Evolutionary conservation across 805 yeast species (phyloP).

Genomic region (Candida argentea): DNA sequence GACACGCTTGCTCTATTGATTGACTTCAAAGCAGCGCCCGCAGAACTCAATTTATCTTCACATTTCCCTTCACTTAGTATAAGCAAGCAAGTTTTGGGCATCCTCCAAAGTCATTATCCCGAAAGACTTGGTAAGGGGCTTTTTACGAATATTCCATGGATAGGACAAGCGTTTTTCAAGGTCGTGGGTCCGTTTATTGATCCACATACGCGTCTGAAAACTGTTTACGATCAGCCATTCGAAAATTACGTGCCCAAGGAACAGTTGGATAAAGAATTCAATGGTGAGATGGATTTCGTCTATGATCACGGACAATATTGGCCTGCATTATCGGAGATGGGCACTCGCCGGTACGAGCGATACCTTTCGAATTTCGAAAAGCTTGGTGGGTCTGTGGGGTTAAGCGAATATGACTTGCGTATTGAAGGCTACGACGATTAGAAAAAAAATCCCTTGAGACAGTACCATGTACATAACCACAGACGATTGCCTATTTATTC

Average conservation of each 20-base stretch:
- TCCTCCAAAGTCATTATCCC: constrained; percentile 49
- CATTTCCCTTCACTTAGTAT: constrained; percentile 41
- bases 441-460: too few relatives aligned
- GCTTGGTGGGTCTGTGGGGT: constrained; percentile 40
- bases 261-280: constrained; percentile 41
- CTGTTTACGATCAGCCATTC: constrained; percentile 49
- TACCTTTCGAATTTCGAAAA: constrained; percentile 28
- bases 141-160: constrained; percentile 47
- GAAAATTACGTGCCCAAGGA: constrained; percentile 42
- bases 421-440: not conserved
- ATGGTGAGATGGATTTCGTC: constrained; percentile 40
- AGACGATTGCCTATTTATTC: not conserved
- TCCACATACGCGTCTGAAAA: constrained; percentile 48
- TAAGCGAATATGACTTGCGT: constrained; percentile 45
- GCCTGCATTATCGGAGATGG: constrained; percentile 38
- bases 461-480: too few relatives aligned
- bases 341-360: constrained; percentile 23
- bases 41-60: constrained; percentile 25
- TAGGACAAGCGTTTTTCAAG: constrained; percentile 46
- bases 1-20: constrained; percentile 86
- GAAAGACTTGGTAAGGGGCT: constrained; percentile 47
- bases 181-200: constrained; percentile 49
- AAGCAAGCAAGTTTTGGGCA: constrained; percentile 40
- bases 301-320: constrained; percentile 45
- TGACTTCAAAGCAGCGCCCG: constrained; percentile 80